Evolutionary conservation across 2,329 filamentous ascomycete species (phyloP).

Genomic region (Tolypocladium capitatum): DNA sequence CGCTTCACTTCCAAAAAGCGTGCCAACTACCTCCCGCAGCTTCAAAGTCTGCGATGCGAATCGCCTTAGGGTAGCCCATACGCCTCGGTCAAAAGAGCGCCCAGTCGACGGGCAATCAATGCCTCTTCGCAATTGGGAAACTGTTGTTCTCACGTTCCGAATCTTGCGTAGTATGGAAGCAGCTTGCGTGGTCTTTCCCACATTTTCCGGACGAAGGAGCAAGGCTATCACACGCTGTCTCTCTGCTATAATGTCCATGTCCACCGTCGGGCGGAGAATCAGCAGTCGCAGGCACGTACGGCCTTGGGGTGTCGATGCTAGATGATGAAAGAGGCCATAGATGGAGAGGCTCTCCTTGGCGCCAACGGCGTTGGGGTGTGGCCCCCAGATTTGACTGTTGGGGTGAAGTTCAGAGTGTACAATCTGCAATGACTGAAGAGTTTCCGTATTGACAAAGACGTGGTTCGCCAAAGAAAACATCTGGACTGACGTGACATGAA

Average conservation of each 20-base stretch:
- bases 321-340: slow-evolving; percentile 66
- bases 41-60: slow-evolving; percentile 63
- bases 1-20: slow-evolving; percentile 8
- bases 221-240: slow-evolving; percentile 57
- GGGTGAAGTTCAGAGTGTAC: slow-evolving; percentile 72
- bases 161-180: slow-evolving; percentile 52
- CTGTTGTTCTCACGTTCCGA: slow-evolving; percentile 58
- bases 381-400: slow-evolving; percentile 62
- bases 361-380: slow-evolving; percentile 29
- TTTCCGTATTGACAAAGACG: slow-evolving; percentile 74
- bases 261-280: slow-evolving; percentile 66
- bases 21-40: slow-evolving; percentile 46
- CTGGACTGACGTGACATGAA: slow-evolving; percentile 50
- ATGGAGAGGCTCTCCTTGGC: slow-evolving; percentile 73
- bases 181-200: slow-evolving; percentile 38
- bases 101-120: slow-evolving; percentile 39
- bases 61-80: slow-evolving; percentile 58
- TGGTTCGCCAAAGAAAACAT: slow-evolving; percentile 57
- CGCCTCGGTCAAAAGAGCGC: slow-evolving; percentile 46
- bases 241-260: slow-evolving; percentile 53
- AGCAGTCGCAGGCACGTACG: slow-evolving; percentile 59
- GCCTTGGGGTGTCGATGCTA: slow-evolving; percentile 70
- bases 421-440: slow-evolving; percentile 72
- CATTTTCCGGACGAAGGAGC: slow-evolving; percentile 57
- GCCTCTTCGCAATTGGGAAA: slow-evolving; percentile 65